These are phyloP conservation scores for Fusarium sp. DNA, from an alignment of 2,329 filamentous ascomycete species.

Conservation along the genomic window DNA sequence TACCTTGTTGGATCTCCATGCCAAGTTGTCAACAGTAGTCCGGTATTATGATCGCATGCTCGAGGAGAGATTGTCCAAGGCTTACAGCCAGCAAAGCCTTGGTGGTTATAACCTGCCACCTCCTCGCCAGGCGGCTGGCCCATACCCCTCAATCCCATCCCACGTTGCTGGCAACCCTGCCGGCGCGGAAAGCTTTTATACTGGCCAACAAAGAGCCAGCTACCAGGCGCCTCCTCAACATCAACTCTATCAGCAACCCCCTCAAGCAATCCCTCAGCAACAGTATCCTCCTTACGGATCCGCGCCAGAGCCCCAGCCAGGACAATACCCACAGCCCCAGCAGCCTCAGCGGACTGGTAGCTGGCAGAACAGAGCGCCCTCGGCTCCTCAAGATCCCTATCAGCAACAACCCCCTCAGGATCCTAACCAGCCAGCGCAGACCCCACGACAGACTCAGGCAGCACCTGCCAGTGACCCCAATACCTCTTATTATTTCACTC, in stretches of 20 bases:
- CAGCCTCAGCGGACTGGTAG: conserved; percentile 62
- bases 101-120: conserved; percentile 71
- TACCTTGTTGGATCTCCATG: conserved; percentile 91
- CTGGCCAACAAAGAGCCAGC: conserved; percentile 66
- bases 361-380: conserved; percentile 60
- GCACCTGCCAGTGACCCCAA: conserved; percentile 61
- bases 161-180: conserved; percentile 60
- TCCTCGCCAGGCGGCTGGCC: conserved; percentile 63
- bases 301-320: conserved; percentile 52
- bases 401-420: conserved; percentile 44
- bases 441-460: conserved; percentile 44
- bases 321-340: conserved; percentile 59
- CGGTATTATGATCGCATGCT: conserved; percentile 98
- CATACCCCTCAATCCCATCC: conserved; percentile 78
- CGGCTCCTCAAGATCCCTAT: conserved; percentile 50
- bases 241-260: conserved; percentile 48
- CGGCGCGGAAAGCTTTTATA: conserved; percentile 85
- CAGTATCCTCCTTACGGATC: conserved; percentile 60
- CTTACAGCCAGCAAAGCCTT: conserved; percentile 85
- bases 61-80: conserved; percentile 92
- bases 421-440: conserved; percentile 43
- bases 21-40: conserved; percentile 95
- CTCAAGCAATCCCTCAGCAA: conserved; percentile 47
- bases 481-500: conserved; percentile 69
- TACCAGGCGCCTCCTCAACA: conserved; percentile 64